Percentiles rank a stretch among this genome's conserved stretches.
Evolutionary conservation across 768 basidiomycete genomes (phyloP).

Genomic region (Heimioporus sp.): DNA sequence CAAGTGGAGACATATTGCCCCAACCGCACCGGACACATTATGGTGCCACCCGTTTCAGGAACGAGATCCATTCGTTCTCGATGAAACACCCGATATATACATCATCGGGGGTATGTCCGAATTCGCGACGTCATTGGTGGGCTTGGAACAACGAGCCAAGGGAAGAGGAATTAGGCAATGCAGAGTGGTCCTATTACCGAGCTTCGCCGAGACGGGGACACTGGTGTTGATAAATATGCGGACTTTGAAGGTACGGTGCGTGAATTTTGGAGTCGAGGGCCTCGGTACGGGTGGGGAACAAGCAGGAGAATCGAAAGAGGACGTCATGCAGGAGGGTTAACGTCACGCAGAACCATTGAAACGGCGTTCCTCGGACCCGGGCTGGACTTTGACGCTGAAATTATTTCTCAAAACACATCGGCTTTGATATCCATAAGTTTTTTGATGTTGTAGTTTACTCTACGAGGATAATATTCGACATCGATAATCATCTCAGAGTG

Average conservation of each 20-base stretch:
- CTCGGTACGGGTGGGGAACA: slow-evolving; percentile 25
- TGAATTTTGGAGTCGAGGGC: slow-evolving; percentile 51
- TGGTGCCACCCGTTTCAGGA: slow-evolving; percentile 96
- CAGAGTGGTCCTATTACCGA: slow-evolving; percentile 79
- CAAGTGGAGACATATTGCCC: slow-evolving; percentile 95
- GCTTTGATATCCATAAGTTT: no score
- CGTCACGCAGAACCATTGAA: neutral
- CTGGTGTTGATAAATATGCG: slow-evolving; percentile 79
- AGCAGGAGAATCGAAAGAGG: slow-evolving; percentile 2
- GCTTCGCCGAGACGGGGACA: slow-evolving; percentile 73
- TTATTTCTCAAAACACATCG: no score
- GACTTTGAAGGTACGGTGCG: slow-evolving; percentile 66
- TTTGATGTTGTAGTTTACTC: no score
- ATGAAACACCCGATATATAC: slow-evolving; percentile 87
- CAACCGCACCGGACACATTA: slow-evolving; percentile 96
- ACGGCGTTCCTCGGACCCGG: no score
- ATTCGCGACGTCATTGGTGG: slow-evolving; percentile 74
- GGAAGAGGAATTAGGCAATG: slow-evolving; percentile 39
- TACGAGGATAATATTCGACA: no score
- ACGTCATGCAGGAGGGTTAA: slow-evolving; percentile 27
- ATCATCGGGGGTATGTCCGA: slow-evolving; percentile 87
- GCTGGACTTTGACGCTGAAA: no score
- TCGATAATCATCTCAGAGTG: neutral
- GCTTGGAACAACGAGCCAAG: slow-evolving; percentile 31
- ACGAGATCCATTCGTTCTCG: slow-evolving; percentile 85